phyloP scores from a whole-genome alignment of 2,329 filamentous ascomycete species.

The Calonectria henricotiae region DNA sequence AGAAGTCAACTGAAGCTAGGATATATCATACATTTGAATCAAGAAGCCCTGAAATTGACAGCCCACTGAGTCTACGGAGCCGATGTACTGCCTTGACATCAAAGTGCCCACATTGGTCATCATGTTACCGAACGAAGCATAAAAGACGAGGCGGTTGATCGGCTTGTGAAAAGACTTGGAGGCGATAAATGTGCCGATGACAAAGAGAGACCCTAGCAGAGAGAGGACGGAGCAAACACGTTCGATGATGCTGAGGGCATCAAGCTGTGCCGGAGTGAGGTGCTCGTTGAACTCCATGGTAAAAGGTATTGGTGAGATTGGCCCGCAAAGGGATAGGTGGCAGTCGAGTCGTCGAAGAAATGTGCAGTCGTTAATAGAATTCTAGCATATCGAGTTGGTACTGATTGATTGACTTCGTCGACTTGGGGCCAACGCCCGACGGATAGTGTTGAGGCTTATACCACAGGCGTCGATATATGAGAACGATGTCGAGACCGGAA shows the following conservation, averaged over 20 bases:
- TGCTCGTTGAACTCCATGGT: constrained; percentile 24
- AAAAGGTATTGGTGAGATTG: neutral
- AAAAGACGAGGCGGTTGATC: constrained; percentile 90
- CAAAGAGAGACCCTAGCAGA: constrained; percentile 79
- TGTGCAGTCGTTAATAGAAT: constrained; percentile 6
- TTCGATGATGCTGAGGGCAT: constrained; percentile 75
- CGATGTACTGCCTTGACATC: constrained; percentile 77
- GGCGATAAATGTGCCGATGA: constrained; percentile 79
- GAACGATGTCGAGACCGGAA: constrained; percentile 19
- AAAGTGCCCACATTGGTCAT: constrained; percentile 84
- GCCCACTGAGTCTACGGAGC: constrained; percentile 64
- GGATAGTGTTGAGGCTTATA: neutral
- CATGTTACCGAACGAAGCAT: constrained; percentile 86
- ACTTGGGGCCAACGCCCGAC: neutral
- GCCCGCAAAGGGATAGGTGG: neutral
- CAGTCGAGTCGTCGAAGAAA: constrained; percentile 1
- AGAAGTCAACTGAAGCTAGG: constrained; percentile 22
- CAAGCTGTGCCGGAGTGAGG: constrained; percentile 60
- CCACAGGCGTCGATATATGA: constrained; percentile 5
- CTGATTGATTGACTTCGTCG: neutral
- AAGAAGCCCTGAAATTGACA: constrained; percentile 85
- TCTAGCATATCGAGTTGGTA: constrained; percentile 27
- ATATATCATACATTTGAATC: constrained; percentile 81
- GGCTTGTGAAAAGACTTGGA: constrained; percentile 84
- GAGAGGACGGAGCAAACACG: constrained; percentile 81